Base-by-base conservation (phyloP, 2,329 filamentous ascomycete species). In the Leptographium lundbergii region DNA sequence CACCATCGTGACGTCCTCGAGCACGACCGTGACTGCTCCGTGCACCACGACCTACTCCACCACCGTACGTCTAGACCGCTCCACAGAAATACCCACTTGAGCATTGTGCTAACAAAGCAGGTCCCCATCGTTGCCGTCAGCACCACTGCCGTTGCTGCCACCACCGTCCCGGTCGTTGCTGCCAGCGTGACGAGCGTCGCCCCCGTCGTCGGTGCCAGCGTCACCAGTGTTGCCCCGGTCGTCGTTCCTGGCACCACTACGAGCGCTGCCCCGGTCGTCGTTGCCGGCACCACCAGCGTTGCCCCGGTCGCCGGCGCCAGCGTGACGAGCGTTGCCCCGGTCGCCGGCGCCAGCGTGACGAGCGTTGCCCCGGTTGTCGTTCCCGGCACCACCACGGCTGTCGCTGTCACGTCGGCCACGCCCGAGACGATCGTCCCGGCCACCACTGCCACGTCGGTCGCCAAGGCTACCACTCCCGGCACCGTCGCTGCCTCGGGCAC, bases 1-100 rank as follows among this genome's bases (percentile, higher is more conserved):
- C 54, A 78, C 74, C 11, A 65, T 74, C 52, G 71, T 72, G 55
- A 59, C 76, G 54, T 76, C 73, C 6, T 63, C 71, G 61, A 79
- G 76, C 7, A 68, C 68, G 60, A 76, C 74, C 3, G 68, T 74
- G 66, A 76, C 73, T 7, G 65, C 73, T 3, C 69, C 69, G 27
- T 65, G 67, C 29, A 73, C 74, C 11, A 68, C 71, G 52, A 65
- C 74, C 14, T 55, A 11, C 50, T 54, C 32, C 42, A 59, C 55
- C 17, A 34, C 56, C 9, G 52, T 57, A 45, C 9, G 25, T 57
- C 19, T n/a, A n/a, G n/a, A n/a, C n/a, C n/a, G n/a, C n/a, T n/a
- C n/a, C n/a, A n/a, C n/a, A n/a, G n/a, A n/a, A 13, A 39, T 4
- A 42, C 39, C 13, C 39, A 42, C n/a, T n/a, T n/a, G n/a, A n/a